Evolutionary conservation across 1,284 basidiomycete species (phyloP).

Genomic region (Pascua guehoae): DNA sequence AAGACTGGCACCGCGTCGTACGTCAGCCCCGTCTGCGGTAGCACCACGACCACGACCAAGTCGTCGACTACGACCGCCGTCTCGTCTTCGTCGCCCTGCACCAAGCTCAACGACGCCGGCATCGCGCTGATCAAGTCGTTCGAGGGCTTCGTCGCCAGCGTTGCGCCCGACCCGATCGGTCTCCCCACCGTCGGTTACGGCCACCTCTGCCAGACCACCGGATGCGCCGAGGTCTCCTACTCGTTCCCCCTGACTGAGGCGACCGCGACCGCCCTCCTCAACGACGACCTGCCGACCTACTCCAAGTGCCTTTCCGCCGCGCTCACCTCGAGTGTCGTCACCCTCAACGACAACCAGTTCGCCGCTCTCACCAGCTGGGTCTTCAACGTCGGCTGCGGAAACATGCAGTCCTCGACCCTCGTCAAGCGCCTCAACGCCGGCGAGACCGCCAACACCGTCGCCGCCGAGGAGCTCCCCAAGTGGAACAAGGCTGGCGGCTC

Average conservation of each 20-base stretch:
- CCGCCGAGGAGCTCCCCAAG: neutral
- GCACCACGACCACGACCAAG: no score
- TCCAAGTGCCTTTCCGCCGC: neutral
- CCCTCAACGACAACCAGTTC: conserved; percentile 5
- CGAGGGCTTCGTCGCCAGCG: conserved; percentile 2
- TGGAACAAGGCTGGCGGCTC: neutral
- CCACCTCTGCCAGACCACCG: conserved; percentile 2
- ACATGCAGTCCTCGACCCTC: neutral
- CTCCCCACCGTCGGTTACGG: conserved; percentile 5
- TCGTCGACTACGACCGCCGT: no score
- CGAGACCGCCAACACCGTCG: neutral
- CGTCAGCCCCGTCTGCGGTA: neutral
- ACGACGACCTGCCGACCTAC: neutral
- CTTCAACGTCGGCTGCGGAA: conserved; percentile 3
- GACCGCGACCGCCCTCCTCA: conserved; percentile 2
- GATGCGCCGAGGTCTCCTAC: conserved; percentile 1
- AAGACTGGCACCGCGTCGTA: neutral
- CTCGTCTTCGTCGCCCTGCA: neutral
- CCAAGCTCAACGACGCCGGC: conserved; percentile 2
- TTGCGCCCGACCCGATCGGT: neutral
- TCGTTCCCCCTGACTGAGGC: conserved; percentile 1
- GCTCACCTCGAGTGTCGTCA: neutral
- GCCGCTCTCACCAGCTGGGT: neutral
- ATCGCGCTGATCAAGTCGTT: conserved; percentile 7
- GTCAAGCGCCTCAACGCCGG: neutral